These are phyloP conservation scores for Volvariella volvacea DNA, from an alignment of 1,284 basidiomycete species.

Conservation along the genomic window DNA sequence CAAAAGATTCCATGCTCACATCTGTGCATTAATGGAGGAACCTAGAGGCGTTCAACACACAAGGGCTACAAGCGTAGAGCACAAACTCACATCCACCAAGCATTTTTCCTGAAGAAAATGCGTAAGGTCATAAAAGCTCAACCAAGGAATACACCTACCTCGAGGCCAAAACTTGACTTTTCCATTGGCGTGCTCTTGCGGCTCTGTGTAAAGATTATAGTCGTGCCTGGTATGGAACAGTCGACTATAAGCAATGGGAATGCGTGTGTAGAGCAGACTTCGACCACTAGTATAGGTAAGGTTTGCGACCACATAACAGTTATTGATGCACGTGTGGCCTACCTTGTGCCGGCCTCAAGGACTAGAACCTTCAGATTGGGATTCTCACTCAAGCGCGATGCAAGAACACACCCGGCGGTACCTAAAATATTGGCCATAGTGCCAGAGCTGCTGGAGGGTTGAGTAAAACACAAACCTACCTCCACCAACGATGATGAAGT, in stretches of 20 bases:
- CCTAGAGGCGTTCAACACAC: conserved; percentile 26
- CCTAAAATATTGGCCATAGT: conserved; percentile 33
- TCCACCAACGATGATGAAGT: conserved; percentile 56
- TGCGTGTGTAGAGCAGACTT: conserved; percentile 29
- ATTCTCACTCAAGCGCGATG: conserved; percentile 56
- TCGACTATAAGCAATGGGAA: conserved; percentile 31
- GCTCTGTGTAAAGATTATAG: conserved; percentile 47
- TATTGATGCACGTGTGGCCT: conserved; percentile 4
- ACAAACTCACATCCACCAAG: conserved; percentile 58
- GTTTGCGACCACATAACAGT: background rate
- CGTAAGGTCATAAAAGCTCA: too few relatives aligned
- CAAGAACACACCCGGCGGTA: conserved; percentile 63
- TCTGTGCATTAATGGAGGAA: conserved; percentile 60
- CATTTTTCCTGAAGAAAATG: conserved; percentile 46
- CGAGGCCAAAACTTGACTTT: conserved; percentile 52
- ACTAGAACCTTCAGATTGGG: conserved; percentile 48
- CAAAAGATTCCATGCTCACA: too few relatives aligned
- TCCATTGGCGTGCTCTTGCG: conserved; percentile 41
- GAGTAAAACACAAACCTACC: conserved; percentile 27
- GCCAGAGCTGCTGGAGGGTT: background rate
- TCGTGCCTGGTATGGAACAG: conserved; percentile 41
- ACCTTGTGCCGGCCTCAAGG: conserved; percentile 64
- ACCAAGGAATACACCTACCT: too few relatives aligned
- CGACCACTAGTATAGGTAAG: conserved; percentile 24
- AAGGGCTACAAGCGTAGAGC: background rate